These are phyloP conservation scores for Chamaecyparis obtusa DNA, from an alignment of 75 land plant species.

Conservation along the genomic window DNA sequence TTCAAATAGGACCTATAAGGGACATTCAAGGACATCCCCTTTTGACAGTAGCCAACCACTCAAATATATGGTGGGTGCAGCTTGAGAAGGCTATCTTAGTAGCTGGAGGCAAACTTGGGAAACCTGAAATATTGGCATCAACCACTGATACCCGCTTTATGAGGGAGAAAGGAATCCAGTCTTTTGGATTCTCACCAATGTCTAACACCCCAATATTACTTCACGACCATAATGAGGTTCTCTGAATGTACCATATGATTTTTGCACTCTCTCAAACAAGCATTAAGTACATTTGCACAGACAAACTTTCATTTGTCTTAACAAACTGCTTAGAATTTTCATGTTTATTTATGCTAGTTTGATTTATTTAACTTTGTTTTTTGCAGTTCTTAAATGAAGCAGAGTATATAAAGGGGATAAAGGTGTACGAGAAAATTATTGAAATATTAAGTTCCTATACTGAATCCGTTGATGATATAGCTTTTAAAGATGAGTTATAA, in stretches of 20 bases:
- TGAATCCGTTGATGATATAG: neutral
- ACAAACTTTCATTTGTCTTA: neutral
- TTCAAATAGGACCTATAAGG: conserved; percentile 55
- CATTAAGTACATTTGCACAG: neutral
- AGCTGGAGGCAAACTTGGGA: conserved; percentile 71
- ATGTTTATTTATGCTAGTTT: neutral
- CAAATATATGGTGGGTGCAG: conserved; percentile 87
- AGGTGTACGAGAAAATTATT: conserved; percentile 66
- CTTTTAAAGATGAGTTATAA: neutral
- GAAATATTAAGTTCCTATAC: conserved; percentile 51
- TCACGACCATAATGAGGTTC: conserved; percentile 94
- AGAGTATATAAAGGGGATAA: conserved; percentile 69
- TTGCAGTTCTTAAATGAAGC: conserved; percentile 69
- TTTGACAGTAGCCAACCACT: conserved; percentile 62
- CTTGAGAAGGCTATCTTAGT: conserved; percentile 59
- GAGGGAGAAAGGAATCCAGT: conserved; percentile 67
- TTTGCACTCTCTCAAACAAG: neutral
- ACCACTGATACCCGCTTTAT: conserved; percentile 88
- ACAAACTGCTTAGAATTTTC: neutral
- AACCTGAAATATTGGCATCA: conserved; percentile 84
- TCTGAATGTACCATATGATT: neutral
- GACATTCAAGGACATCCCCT: conserved; percentile 52
- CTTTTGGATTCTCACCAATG: conserved; percentile 96
- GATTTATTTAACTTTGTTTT: neutral
- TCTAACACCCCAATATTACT: conserved; percentile 80